phyloP scores from a whole-genome alignment of 1,139 yeast genomes.

The Pichia sp. region DNA sequence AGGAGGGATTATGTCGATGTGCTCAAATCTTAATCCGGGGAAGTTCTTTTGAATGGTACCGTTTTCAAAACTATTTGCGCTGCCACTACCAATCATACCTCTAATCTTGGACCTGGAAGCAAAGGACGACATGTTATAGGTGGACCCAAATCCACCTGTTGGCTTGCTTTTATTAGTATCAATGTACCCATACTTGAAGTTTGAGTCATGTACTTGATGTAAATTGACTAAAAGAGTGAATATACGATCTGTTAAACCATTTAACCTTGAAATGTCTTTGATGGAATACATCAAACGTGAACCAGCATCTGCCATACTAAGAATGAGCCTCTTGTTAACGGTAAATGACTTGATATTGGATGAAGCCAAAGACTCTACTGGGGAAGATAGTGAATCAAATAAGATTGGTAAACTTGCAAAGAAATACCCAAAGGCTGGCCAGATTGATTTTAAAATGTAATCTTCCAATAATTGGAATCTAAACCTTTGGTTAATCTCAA shows the following conservation, averaged over 20 bases:
- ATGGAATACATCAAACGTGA: slow-evolving; percentile 94
- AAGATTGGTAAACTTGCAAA: slow-evolving; percentile 87
- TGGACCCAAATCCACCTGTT: slow-evolving; percentile 36
- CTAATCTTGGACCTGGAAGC: slow-evolving; percentile 26
- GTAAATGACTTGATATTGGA: slow-evolving; percentile 82
- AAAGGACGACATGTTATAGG: slow-evolving; percentile 32
- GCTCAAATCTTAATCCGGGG: slow-evolving; percentile 76
- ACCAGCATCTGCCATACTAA: slow-evolving; percentile 93
- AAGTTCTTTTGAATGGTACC: slow-evolving; percentile 83
- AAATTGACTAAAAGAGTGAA: slow-evolving; percentile 69
- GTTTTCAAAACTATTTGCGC: slow-evolving; percentile 44
- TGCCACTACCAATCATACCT: slow-evolving; percentile 23
- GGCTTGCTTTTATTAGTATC: slow-evolving; percentile 15
- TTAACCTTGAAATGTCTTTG: slow-evolving; percentile 84
- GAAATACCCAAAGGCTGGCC: slow-evolving; percentile 92
- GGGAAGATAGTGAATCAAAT: slow-evolving; percentile 28
- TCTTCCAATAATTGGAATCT: slow-evolving; percentile 75
- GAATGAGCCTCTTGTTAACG: slow-evolving; percentile 84
- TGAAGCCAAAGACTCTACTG: slow-evolving; percentile 24
- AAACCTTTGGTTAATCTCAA: slow-evolving; percentile 50
- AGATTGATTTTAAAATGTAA: slow-evolving; percentile 80
- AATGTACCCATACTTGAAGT: slow-evolving; percentile 55
- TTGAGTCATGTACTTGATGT: slow-evolving; percentile 76
- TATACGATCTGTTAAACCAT: slow-evolving; percentile 87
- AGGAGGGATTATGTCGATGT: slow-evolving; percentile 80